phyloP scores from a whole-genome alignment of 192 early-diverging fungal genomes.

The Kickxella alabastrina region DNA sequence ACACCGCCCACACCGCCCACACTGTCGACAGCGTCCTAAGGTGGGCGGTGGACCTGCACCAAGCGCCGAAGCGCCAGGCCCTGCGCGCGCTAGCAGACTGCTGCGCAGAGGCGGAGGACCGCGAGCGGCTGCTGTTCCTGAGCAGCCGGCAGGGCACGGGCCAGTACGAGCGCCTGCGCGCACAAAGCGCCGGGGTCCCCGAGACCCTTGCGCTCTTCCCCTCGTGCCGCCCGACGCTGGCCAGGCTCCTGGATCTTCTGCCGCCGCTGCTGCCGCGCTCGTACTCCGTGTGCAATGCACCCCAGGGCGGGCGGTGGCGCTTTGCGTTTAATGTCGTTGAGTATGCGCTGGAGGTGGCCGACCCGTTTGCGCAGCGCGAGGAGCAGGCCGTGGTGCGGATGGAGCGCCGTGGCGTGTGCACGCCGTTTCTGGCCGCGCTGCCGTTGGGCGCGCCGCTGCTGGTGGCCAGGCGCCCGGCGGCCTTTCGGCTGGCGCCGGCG shows the following conservation, averaged over 20 bases:
- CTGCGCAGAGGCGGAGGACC: conserved; percentile 64
- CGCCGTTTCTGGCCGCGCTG: conserved; percentile 75
- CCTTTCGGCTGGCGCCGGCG: conserved; percentile 63
- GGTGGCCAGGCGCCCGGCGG: conserved; percentile 58
- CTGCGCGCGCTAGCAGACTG: conserved; percentile 81
- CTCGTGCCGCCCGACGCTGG: conserved; percentile 59
- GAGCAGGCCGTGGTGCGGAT: conserved; percentile 14
- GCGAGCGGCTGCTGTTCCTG: conserved; percentile 72
- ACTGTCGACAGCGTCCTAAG: conserved; percentile 68
- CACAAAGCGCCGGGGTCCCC: conserved; percentile 68
- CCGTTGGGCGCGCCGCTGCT: conserved; percentile 32
- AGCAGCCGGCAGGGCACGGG: conserved; percentile 70
- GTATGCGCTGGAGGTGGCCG: conserved; percentile 51
- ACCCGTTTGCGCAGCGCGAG: conserved; percentile 25
- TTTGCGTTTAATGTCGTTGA: conserved; percentile 90
- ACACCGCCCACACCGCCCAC: conserved; percentile 50
- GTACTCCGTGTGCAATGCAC: conserved; percentile 81
- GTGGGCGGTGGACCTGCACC: conserved; percentile 73
- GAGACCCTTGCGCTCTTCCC: conserved; percentile 82
- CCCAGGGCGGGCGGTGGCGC: conserved; percentile 50
- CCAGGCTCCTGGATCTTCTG: conserved; percentile 71
- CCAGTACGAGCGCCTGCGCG: conserved; percentile 64
- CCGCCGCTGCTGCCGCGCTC: conserved; percentile 79
- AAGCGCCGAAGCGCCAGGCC: conserved; percentile 72
- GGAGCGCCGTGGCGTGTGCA: conserved; percentile 66